Evolutionary conservation across 192 early-diverging fungal species (phyloP).

Genomic region (Paraglomus occultum): DNA sequence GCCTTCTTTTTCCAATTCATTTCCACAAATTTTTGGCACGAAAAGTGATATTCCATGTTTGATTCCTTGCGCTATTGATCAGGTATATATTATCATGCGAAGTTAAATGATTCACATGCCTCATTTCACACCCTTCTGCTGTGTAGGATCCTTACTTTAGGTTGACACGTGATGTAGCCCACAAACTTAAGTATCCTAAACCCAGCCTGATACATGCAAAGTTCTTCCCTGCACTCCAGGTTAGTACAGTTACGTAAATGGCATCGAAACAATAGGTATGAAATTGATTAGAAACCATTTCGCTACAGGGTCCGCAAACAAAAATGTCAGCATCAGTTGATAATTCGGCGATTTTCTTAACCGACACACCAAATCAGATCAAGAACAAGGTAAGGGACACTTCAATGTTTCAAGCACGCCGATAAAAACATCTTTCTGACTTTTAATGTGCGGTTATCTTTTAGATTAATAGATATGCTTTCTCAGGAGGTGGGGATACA

Average conservation of each 20-base stretch:
- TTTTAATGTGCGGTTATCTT: neutral
- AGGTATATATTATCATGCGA: conserved; percentile 32
- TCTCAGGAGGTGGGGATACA: conserved; percentile 88
- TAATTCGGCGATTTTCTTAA: conserved; percentile 89
- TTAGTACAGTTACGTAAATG: conserved; percentile 22
- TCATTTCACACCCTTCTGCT: too few relatives aligned
- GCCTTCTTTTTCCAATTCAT: conserved; percentile 92
- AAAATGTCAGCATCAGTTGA: conserved; percentile 96
- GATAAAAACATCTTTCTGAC: too few relatives aligned
- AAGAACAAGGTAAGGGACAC: conserved; percentile 75
- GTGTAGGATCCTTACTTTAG: conserved; percentile 93
- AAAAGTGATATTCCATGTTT: conserved; percentile 91
- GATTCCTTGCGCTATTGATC: conserved; percentile 98
- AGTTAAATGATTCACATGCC: conserved; percentile 1
- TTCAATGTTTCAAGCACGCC: neutral
- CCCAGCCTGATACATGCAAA: conserved; percentile 89
- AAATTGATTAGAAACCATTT: conserved; percentile 10
- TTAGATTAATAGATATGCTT: conserved; percentile 88
- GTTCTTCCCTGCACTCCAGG: conserved; percentile 93
- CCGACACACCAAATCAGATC: conserved; percentile 87
- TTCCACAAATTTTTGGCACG: conserved; percentile 93
- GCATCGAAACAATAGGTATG: neutral
- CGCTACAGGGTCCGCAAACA: conserved; percentile 69
- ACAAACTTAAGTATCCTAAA: conserved; percentile 92
- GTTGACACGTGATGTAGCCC: conserved; percentile 91